Evolutionary conservation across 2,329 filamentous ascomycete species (phyloP), one percentile per base, ranked within the genome.

Genomic region (Cercospora citrullina): DNA sequence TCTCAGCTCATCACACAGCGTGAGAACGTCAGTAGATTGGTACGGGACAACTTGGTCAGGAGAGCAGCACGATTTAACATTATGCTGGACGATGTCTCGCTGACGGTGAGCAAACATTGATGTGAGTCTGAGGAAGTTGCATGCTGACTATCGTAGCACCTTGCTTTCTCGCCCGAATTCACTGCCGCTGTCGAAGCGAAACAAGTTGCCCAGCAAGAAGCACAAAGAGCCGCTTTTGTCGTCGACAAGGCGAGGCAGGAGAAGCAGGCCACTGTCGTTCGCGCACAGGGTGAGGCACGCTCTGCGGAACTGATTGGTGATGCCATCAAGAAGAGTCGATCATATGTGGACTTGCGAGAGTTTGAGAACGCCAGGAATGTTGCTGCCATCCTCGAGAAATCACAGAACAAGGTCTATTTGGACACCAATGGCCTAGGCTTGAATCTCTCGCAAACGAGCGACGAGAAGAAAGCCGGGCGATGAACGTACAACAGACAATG

Each of bases 161-260:
- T 90, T 74, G 87, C 88, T 72, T 90, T 90, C 83, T 90, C 88
- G 26, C 88, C 88, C 75, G 88, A 90, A 76, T 90, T 90, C 81
- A 90, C 87, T 65, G 88, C 88, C 67, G 88, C 88, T 28, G 88
- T 90, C 74, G 88, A 90, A 81, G 87, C 88, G 77, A 90, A 90
- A 79, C 88, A 90, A 78, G 88, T 90, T 65, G 88, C 88, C 26
- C 88, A 90, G 76, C 95, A 99, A 84, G 95, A 99, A 81, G 95
- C 95, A 36, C 95, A 99, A 83, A 89, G 95, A 72, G 95, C 95
- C 36, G 95, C 95, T 69, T 99, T 99, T 84, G 87, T 99, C 63
- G 95, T 99, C 73, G 95, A 99, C 89, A 97, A 98, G 85, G 95
- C 95, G 64, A 90, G 95, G 74, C 95, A 99, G 83, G 95, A 99